Percentiles rank a stretch among this genome's conserved stretches.
These are phyloP conservation scores for Sarcomyxa edulis DNA, from an alignment of 768 basidiomycete species.

Conservation along the genomic window DNA sequence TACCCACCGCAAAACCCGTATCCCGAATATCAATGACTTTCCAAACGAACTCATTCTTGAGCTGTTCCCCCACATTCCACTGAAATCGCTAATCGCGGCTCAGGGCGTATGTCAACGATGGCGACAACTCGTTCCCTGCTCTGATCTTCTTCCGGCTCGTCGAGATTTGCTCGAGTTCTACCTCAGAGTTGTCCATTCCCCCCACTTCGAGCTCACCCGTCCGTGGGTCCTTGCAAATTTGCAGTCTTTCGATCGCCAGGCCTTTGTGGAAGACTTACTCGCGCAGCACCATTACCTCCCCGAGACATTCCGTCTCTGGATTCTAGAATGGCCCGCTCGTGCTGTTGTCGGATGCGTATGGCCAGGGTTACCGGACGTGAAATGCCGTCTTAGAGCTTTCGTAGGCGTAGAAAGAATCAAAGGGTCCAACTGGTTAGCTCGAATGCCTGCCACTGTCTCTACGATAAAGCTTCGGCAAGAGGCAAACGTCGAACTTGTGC, in stretches of 20 bases:
- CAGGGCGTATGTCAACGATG: constrained; percentile 1
- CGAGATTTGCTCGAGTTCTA: not conserved
- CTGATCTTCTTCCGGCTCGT: not conserved
- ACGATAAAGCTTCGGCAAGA: no score
- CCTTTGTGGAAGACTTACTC: constrained; percentile 1
- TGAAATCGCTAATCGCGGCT: not conserved
- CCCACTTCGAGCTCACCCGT: not conserved
- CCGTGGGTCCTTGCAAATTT: not conserved
- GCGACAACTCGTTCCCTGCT: not conserved
- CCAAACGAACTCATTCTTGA: not conserved
- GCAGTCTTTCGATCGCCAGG: not conserved
- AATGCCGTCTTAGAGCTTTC: no score
- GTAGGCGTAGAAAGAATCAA: no score
- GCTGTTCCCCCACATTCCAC: not conserved
- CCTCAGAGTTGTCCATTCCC: not conserved
- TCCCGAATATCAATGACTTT: no score
- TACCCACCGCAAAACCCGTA: no score
- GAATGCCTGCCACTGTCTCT: no score
- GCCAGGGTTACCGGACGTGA: constrained; percentile 12
- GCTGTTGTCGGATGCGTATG: constrained; percentile 14
- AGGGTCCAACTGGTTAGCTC: no score
- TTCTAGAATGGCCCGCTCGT: no score
- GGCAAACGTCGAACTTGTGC: no score
- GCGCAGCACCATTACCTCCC: constrained; percentile 1
- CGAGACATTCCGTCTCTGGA: constrained; percentile 10